Evolutionary conservation across 2,329 filamentous ascomycete species (phyloP), one percentile per base, ranked within the genome.

Genomic region (Penicillium olsonii): DNA sequence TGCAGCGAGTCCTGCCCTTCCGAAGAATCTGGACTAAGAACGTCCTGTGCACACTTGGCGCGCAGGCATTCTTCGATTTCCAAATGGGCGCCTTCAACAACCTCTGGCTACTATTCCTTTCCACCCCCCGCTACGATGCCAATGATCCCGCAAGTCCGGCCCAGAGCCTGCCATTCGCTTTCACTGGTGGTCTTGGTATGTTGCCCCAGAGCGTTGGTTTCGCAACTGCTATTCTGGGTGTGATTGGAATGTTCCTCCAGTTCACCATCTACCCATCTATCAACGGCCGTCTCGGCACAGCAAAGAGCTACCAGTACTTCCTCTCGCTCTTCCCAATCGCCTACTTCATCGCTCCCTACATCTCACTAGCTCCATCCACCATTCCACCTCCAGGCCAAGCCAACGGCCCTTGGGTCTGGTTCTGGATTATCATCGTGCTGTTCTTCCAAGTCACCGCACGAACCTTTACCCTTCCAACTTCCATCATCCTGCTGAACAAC

Each of bases 51-150:
- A 80, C 78, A 3, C 69, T 90, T 6, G 64, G 87, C 45, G 83
- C 83, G 20, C 83, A 85, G 57, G 84, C 84, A 7, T 82, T 89
- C 54, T 85, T 88, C 67, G 85, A 88, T 64, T 87, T 90, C 62
- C 87, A 90, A 69, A 79, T 90, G 69, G 72, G 71, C 53, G 87
- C 87, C 22, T 91, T 90, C 74, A 86, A 88, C 65, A 84, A 85
- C 15, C 79, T 91, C 18, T 90, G 87, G 85, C 84, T 87, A 42
- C 80, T 90, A 39, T 91, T 91, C 71, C 79, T 91, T 37, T 90
- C 87, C 1, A 88, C 87, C 0, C 84, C 87, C 0, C 84, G 86
- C 7, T 83, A 70, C 46, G 68, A 72, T 35, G 33, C 63, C 12
- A 62, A 65, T 37, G 68, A 72, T 71, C 70, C 75, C 10, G 59